Percentiles rank a stretch among this genome's conserved stretches.
These are phyloP conservation scores for Penstemon newberryi DNA, from an alignment of 257 asterid species.

Conservation along the genomic window DNA sequence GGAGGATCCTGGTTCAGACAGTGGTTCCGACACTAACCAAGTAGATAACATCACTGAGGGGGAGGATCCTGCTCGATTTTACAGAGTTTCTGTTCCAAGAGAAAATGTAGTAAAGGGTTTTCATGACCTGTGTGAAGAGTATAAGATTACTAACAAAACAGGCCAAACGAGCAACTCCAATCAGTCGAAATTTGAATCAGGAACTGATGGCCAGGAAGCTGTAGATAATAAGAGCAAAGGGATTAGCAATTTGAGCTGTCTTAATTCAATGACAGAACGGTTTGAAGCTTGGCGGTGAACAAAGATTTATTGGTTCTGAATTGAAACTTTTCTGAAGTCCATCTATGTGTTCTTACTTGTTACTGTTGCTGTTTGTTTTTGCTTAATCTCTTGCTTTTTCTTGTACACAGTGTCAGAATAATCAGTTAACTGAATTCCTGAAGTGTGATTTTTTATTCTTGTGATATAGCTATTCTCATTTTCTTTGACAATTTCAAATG, in stretches of 20 bases:
- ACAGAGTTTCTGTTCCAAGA: not conserved
- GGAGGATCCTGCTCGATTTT: constrained; percentile 31
- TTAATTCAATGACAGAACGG: constrained; percentile 52
- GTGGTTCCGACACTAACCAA: constrained; percentile 40
- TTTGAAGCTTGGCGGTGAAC: constrained; percentile 58
- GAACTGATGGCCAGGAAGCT: constrained; percentile 25
- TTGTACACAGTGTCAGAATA: constrained; percentile 32
- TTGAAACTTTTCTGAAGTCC: constrained; percentile 30
- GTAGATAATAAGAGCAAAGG: constrained; percentile 42
- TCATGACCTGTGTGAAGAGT: constrained; percentile 22
- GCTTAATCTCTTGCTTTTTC: constrained; percentile 19
- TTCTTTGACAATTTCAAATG: too few relatives aligned
- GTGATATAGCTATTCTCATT: too few relatives aligned
- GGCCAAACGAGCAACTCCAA: constrained; percentile 40
- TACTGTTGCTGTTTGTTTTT: constrained; percentile 22
- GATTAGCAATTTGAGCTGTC: constrained; percentile 52
- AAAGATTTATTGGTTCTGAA: constrained; percentile 20
- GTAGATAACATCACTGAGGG: constrained; percentile 39
- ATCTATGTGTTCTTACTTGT: constrained; percentile 28
- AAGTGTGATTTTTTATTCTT: constrained; percentile 1
- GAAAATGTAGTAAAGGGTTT: constrained; percentile 23
- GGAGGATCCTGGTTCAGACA: constrained; percentile 36
- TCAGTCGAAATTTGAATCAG: constrained; percentile 20
- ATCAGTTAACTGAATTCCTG: constrained; percentile 18
- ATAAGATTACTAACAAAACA: constrained; percentile 16